These are phyloP conservation scores for Clarireedia hainanense DNA, from an alignment of 2,329 filamentous ascomycete species.

Conservation along the genomic window DNA sequence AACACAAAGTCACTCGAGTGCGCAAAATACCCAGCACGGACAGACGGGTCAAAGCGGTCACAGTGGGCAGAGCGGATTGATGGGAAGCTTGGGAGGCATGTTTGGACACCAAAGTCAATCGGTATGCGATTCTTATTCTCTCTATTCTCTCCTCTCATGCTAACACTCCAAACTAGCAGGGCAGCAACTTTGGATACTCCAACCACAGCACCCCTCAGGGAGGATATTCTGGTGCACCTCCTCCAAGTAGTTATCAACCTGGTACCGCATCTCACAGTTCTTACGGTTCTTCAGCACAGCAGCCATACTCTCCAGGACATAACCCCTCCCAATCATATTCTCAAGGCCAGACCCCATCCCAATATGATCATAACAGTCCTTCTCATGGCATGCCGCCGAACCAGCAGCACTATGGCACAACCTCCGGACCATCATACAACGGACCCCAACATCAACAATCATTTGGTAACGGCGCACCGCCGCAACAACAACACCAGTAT, in stretches of 20 bases:
- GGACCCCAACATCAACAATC: slow-evolving; percentile 12
- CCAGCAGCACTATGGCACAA: slow-evolving; percentile 10
- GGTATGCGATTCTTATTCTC: slow-evolving; percentile 11
- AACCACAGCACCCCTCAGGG: slow-evolving; percentile 39
- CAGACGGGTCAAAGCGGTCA: slow-evolving; percentile 7
- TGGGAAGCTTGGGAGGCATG: slow-evolving; percentile 26
- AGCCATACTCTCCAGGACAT: slow-evolving; percentile 7
- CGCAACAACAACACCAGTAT: slow-evolving; percentile 15
- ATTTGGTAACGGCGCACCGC: not conserved
- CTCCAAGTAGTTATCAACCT: slow-evolving; percentile 52
- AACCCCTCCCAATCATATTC: not conserved
- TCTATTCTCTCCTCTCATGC: slow-evolving; percentile 11
- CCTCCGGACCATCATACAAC: slow-evolving; percentile 19
- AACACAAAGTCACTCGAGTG: slow-evolving; percentile 33
- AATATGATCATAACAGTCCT: slow-evolving; percentile 7
- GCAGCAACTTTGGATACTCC: slow-evolving; percentile 57
- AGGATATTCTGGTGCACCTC: slow-evolving; percentile 53
- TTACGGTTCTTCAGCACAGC: slow-evolving; percentile 15
- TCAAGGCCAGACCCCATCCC: slow-evolving; percentile 1
- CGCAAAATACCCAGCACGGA: slow-evolving; percentile 23
- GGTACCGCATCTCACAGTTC: slow-evolving; percentile 14
- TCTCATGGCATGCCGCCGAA: not conserved
- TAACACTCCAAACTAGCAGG: slow-evolving; percentile 19
- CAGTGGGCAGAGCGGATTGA: slow-evolving; percentile 19
- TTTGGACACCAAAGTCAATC: slow-evolving; percentile 20